Base-by-base conservation (phyloP, 805 yeast species). In the Candida nanaspora region DNA sequence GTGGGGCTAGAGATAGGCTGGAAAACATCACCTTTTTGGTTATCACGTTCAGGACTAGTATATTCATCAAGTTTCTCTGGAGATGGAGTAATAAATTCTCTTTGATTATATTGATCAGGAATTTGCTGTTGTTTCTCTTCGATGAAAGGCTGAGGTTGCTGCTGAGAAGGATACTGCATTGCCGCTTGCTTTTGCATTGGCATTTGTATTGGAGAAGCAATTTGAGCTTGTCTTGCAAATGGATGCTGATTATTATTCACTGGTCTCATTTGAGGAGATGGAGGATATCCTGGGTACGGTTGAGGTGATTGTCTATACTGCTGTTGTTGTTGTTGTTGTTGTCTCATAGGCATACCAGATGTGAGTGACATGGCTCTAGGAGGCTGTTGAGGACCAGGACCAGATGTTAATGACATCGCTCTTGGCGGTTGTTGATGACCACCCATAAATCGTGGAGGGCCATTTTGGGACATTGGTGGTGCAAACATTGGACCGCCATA, bases 351-450 rank as follows among this genome's bases (percentile, higher is more conserved):
- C 21, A 40, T 45, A 15, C 39, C 37, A 37, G 47, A 38, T 33
- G 53, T 52, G 26, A 58, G 50, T 6, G 65, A 55, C 65, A 60
- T 61, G 3, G 63, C 57, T 36, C 66, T 50, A 5, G 62, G 52
- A 6, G 46, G 47, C 20, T 35, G 44, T 5, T 36, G 39, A 15
- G 20, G 34, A 25, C 36, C 34, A 20, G 15, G 32, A 15, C 39
- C 37, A 37, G 47, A 38, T 33, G 53, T 52, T 26, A 58, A 51
- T 6, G 65, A 55, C 65, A 60, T 61, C 3, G 63, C 57, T 36
- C 66, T 50, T 6, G 62, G 52, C 4, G 46, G 47, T 22, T 35
- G 44, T 5, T 36, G 39, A 15, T 18, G 34, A 25, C 36, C 34
- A 20, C 11, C 30, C 55, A 48, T 48, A 7, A 48, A 41, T 38